These are phyloP conservation scores for Globisporangium rhizosaccharum DNA, from an alignment of 352 stramenopile genomes.

Conservation along the genomic window DNA sequence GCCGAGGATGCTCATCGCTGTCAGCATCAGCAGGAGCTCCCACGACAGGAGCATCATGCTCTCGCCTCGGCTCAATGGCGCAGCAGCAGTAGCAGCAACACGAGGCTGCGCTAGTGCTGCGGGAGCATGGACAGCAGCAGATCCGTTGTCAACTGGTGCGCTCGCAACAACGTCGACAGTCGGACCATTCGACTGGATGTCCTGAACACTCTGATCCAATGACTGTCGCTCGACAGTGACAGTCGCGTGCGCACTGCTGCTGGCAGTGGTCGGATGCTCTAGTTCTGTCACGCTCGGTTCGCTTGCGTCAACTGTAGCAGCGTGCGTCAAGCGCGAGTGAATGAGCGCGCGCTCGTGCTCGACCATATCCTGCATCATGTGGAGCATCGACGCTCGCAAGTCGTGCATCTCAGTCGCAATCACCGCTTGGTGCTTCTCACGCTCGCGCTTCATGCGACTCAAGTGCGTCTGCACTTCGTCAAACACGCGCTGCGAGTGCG, in stretches of 20 bases:
- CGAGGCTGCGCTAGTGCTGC: neutral
- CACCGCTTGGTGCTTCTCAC: constrained; percentile 51
- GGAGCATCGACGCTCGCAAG: constrained; percentile 41
- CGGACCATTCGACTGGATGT: neutral
- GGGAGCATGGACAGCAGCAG: neutral
- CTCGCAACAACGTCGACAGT: neutral
- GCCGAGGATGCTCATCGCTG: constrained; percentile 35
- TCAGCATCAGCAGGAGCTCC: constrained; percentile 33
- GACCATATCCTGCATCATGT: constrained; percentile 47
- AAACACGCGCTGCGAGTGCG: constrained; percentile 48
- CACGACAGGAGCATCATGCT: constrained; percentile 31
- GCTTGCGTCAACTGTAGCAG: constrained; percentile 20
- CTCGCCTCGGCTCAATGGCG: constrained; percentile 5
- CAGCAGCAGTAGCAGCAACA: too few species aligned
- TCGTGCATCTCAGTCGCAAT: constrained; percentile 65
- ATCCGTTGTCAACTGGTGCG: too few species aligned
- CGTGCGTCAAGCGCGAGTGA: constrained; percentile 25
- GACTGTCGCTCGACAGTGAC: neutral
- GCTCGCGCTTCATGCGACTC: constrained; percentile 38
- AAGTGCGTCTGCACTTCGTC: constrained; percentile 41
- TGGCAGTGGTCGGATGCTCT: neutral
- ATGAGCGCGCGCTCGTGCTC: constrained; percentile 49
- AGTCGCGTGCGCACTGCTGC: neutral
- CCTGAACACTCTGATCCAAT: neutral
- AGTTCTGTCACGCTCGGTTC: constrained; percentile 6